Evolutionary conservation across 2,329 filamentous ascomycete species (phyloP), one percentile per base, ranked within the genome.

Genomic region (Colletotrichum cordylinicola): DNA sequence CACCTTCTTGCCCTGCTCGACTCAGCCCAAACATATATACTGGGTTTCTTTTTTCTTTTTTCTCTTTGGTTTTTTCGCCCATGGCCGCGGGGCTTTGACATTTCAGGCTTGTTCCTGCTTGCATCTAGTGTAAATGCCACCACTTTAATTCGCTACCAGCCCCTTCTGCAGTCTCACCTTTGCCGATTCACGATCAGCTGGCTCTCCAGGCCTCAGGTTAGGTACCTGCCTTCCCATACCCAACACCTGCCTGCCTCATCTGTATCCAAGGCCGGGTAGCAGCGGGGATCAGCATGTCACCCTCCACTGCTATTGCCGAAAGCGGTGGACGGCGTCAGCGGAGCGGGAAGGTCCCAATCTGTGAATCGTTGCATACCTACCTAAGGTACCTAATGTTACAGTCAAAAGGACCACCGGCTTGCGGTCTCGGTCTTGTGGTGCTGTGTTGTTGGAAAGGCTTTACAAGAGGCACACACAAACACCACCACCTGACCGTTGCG

Each of bases 21-120:
- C 48, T 76, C 74, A 76, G 74, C 74, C 72, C 74, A 60, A 74
- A 29, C 39, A 48, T 48, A 18, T 37, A 60, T 58, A 56, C 70
- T 72, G 39, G 69, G 31, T 21, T 62, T 29, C 16, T 29, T 33
- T 31, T 31, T 33, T 3, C 31, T 7, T 60, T 33, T 60, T 31
- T n/a, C 12, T 4, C 29, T 33, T 29, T n/a, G 56, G 9, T 21
- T 60, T 18, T 72, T 55, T 55, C 5, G 27, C 27, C 61, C 16
- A 13, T 37, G 39, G 18, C 24, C 39, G 56, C 56, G 58, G 56
- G 39, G 31, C 39, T 56, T 56, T 71, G 27, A 52, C 43, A 52
- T 52, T 52, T 52, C 43, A 52, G 43, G 43, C n/a, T 27, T 33
- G 15, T 58, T 13, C 60, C 60, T 62, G 33, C 35, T 52, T 52